phyloP scores from a whole-genome alignment of 805 yeast species.

The Grigorovia yakushimaensis region DNA sequence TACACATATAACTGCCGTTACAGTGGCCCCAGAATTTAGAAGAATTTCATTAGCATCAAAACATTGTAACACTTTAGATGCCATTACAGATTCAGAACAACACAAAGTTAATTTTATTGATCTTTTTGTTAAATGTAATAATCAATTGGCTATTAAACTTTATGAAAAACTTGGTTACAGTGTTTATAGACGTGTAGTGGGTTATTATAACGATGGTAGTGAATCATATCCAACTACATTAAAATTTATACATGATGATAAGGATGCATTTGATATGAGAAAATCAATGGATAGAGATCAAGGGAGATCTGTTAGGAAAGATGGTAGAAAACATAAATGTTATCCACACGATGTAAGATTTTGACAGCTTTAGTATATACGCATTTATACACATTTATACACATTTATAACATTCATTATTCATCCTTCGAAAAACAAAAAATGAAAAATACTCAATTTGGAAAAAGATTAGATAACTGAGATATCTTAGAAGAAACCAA shows the following conservation, averaged over 20 bases:
- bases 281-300: conserved; percentile 50
- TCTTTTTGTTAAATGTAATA: conserved; percentile 82
- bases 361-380: conserved; percentile 23
- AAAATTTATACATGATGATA: conserved; percentile 46
- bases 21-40: conserved; percentile 73
- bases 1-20: conserved; percentile 92
- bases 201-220: conserved; percentile 61
- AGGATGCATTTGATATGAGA: conserved; percentile 87
- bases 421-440: not conserved
- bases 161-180: conserved; percentile 83
- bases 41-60: conserved; percentile 78
- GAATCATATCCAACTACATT: conserved; percentile 35
- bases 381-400: not conserved
- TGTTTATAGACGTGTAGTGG: conserved; percentile 78
- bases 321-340: conserved; percentile 53
- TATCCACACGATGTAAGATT: conserved; percentile 60
- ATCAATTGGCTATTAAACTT: conserved; percentile 64
- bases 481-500: not conserved
- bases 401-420: not conserved
- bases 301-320: conserved; percentile 41
- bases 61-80: conserved; percentile 64
- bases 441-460: not conserved
- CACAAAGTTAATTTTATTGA: conserved; percentile 80
- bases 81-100: conserved; percentile 67
- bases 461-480: not conserved